phyloP scores from a whole-genome alignment of 106 monocot genomes.

The Platanthera zijinensis region DNA sequence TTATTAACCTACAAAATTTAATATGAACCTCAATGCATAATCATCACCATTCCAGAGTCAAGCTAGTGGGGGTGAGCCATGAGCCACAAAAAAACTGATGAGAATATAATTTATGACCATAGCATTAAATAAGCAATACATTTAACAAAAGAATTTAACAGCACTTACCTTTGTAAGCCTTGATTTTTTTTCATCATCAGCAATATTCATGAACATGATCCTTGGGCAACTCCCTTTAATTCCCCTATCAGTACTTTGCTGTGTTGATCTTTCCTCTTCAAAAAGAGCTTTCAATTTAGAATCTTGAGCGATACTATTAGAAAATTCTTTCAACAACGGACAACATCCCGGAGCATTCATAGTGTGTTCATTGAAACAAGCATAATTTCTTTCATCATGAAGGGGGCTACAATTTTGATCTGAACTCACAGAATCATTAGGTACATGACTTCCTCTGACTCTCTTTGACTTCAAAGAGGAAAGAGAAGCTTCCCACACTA shows the following conservation, averaged over 20 bases:
- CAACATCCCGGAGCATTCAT: background rate
- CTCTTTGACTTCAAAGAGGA: constrained; percentile 77
- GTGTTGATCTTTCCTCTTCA: constrained; percentile 11
- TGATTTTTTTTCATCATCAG: constrained; percentile 70
- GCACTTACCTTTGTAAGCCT: constrained; percentile 49
- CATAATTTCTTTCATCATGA: constrained; percentile 12
- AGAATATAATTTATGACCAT: background rate
- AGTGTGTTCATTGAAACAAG: constrained; percentile 10
- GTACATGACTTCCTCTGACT: constrained; percentile 38
- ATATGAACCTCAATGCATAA: constrained; percentile 2
- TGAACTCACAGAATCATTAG: constrained; percentile 2
- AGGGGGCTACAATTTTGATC: constrained; percentile 9
- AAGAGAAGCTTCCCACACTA: constrained; percentile 48
- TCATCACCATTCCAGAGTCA: background rate
- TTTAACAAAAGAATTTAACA: background rate
- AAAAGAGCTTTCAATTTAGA: constrained; percentile 2
- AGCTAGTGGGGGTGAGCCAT: background rate
- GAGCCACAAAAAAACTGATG: background rate
- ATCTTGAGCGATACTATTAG: background rate
- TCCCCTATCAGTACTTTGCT: background rate
- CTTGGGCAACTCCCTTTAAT: constrained; percentile 14
- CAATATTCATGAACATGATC: constrained; percentile 86
- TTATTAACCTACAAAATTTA: background rate
- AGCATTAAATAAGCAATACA: background rate
- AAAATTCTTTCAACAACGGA: background rate